Conservation (phyloP, 2,329 filamentous ascomycete species). For the Cladosporium sp. region DNA sequence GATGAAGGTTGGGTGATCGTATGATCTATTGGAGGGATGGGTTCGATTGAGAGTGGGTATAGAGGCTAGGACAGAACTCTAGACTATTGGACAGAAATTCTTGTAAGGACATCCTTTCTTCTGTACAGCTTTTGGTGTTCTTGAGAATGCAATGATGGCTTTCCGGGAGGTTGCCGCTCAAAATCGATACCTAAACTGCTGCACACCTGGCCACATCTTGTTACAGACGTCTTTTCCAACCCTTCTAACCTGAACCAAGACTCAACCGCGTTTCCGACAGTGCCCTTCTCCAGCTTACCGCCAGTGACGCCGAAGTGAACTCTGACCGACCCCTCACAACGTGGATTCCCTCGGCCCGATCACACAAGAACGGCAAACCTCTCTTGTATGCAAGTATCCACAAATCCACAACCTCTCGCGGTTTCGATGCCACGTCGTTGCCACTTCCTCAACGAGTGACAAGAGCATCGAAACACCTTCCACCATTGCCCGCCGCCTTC, state of each 20-base stretch:
- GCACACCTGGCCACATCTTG: no score
- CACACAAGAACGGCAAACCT: no score
- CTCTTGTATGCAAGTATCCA: no score
- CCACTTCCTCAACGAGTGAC: neutral
- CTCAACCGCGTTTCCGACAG: no score
- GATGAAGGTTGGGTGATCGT: slow-evolving; percentile 11
- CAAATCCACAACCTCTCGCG: neutral
- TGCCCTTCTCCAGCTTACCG: neutral
- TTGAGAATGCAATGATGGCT: neutral
- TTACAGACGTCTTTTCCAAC: neutral
- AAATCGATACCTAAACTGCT: no score
- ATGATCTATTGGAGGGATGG: neutral
- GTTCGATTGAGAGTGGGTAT: neutral
- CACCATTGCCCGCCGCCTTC: neutral
- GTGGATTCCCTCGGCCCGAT: neutral
- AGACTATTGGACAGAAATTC: neutral
- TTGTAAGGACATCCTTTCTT: neutral
- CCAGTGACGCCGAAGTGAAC: neutral
- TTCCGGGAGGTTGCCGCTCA: neutral
- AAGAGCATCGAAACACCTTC: neutral
- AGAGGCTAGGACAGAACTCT: slow-evolving; percentile 10
- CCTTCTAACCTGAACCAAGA: no score
- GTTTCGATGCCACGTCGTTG: neutral
- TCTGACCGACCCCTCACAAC: neutral
- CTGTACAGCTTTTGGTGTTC: neutral